Evolutionary conservation across 257 asterid species (phyloP), one percentile per base, ranked within the genome.

Genomic region (Lithospermum erythrorhizon): DNA sequence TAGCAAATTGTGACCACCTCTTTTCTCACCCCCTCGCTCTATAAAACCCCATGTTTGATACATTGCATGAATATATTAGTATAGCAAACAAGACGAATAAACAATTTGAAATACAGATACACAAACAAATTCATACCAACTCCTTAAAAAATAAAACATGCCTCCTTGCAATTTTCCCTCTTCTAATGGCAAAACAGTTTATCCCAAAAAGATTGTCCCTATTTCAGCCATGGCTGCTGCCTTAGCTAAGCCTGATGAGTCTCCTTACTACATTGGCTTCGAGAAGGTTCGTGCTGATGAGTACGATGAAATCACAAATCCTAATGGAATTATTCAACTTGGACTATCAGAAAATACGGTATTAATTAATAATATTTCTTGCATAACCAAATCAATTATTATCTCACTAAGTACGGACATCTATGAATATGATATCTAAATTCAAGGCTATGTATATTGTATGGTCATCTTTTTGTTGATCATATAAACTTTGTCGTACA

Each of bases 301-400:
- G 0, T 91, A 79, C n/a, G 81, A 91, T 63, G 82, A 70, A 57
- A 19, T 64, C 54, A 19, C 10, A 29, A 86, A 88, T 65, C 95
- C 94, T 2, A 80, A 69, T 17, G 95, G 98, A 59, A 51, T 91
- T 73, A 78, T 91, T 65, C 89, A 91, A 84, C 95, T 91, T 21
- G 98, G 96, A 35, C 68, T 88, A 61, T 59, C 96, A 6, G 96
- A 91, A 73, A 91, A 91, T 69, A 78, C 84, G 91, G 95, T 88
- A 74, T 9, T 53, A 19, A 53, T 22, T 18, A 53, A 4, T 27
- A 27, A 27, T 2, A 27, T 27, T 27, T 27, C 6, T 27, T 27
- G 30, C 4, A 3, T 27, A 27, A 27, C 30, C 6, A 27, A 27
- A 27, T 27, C 30, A 27, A 27, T 6, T n/a, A n/a, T n/a, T n/a